Evolutionary conservation across 2,329 filamentous ascomycete species (phyloP).

Genomic region (Corinectria fuckeliana): DNA sequence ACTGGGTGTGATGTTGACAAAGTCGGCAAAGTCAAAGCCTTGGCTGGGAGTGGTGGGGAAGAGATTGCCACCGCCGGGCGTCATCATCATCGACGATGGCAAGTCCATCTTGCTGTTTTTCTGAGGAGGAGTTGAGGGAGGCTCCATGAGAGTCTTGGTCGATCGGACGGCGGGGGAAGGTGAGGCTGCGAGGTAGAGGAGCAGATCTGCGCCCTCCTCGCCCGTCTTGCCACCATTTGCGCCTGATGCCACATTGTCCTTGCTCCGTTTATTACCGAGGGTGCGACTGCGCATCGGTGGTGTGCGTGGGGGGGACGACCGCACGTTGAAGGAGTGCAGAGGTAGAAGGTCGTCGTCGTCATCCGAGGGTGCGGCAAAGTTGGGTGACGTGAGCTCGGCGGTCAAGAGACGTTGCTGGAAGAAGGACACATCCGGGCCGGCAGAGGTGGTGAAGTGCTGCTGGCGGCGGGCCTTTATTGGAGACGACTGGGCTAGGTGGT

Average conservation of each 20-base stretch:
- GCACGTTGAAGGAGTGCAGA: constrained; percentile 73
- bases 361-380: constrained; percentile 70
- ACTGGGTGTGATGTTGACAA: constrained; percentile 95
- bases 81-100: constrained; percentile 89
- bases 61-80: constrained; percentile 73
- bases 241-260: constrained; percentile 51
- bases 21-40: constrained; percentile 91
- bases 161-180: constrained; percentile 79
- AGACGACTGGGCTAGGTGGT: constrained; percentile 83
- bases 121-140: constrained; percentile 78
- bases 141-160: constrained; percentile 60
- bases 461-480: constrained; percentile 80
- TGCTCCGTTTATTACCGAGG: constrained; percentile 54
- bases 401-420: constrained; percentile 74
- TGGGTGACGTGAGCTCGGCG: constrained; percentile 65
- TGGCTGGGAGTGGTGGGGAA: constrained; percentile 82
- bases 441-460: constrained; percentile 74
- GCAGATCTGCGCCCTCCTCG: constrained; percentile 81
- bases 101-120: constrained; percentile 71
- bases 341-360: constrained; percentile 86
- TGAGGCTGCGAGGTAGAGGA: constrained; percentile 88
- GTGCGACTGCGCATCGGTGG: constrained; percentile 70
- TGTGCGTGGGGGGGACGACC: constrained; percentile 84
- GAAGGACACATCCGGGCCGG: constrained; percentile 78
- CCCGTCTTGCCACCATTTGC: constrained; percentile 64